Evolutionary conservation across 139 green algal species (phyloP).

Genomic region (Chlorella ohadii): DNA sequence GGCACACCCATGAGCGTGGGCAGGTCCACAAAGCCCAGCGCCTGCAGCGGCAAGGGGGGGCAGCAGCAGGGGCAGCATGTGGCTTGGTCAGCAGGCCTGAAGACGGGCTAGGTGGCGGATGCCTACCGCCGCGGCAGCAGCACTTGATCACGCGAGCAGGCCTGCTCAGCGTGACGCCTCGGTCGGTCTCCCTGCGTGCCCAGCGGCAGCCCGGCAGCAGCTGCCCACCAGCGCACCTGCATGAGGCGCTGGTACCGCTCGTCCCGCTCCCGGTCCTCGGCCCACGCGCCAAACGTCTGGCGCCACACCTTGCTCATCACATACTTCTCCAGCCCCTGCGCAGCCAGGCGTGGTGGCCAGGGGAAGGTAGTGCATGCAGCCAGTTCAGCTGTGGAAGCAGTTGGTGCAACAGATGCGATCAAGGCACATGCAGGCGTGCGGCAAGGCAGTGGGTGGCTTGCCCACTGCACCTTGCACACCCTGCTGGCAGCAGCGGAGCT

Average conservation of each 20-base stretch:
- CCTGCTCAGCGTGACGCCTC: no score
- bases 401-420: no score
- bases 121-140: no score
- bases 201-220: no score
- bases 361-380: neutral
- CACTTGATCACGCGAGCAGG: no score
- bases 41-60: neutral
- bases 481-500: no score
- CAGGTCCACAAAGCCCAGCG: slow-evolving; percentile 79
- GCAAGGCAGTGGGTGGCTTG: neutral
- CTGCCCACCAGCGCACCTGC: neutral
- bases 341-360: neutral
- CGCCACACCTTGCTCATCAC: slow-evolving; percentile 95
- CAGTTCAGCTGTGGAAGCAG: no score
- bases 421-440: no score
- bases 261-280: slow-evolving; percentile 84
- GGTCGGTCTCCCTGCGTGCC: no score
- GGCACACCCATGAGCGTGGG: slow-evolving; percentile 80
- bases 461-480: neutral
- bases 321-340: slow-evolving; percentile 97
- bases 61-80: no score
- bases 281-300: slow-evolving; percentile 73
- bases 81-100: no score
- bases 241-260: slow-evolving; percentile 67
- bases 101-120: no score